phyloP scores from a whole-genome alignment of 2,329 filamentous ascomycete species.

The Colletotrichum liriopes region DNA sequence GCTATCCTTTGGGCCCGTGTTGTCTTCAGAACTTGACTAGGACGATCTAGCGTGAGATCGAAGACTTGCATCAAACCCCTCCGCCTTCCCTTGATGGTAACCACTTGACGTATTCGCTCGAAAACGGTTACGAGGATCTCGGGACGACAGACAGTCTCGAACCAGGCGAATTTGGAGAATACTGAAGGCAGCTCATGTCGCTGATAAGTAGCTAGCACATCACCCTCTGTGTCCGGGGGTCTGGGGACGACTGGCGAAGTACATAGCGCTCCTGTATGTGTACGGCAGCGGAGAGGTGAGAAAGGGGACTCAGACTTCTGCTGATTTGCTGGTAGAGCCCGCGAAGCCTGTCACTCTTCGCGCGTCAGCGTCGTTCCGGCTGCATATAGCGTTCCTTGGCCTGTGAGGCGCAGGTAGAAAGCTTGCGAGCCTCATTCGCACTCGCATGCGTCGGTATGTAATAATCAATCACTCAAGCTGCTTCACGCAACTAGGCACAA shows the following conservation, averaged over 20 bases:
- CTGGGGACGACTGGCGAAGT: background rate
- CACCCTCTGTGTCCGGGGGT: background rate
- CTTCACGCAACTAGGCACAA: too few species aligned
- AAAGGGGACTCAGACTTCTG: slow-evolving; percentile 13
- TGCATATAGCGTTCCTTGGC: slow-evolving; percentile 2
- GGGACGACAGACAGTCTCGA: background rate
- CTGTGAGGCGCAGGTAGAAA: background rate
- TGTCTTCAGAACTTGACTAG: slow-evolving; percentile 9
- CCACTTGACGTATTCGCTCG: background rate
- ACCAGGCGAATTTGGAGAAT: background rate
- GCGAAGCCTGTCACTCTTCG: background rate
- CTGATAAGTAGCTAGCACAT: slow-evolving; percentile 12
- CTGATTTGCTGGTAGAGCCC: background rate
- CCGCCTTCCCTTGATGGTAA: slow-evolving; percentile 17
- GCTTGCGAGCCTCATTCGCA: slow-evolving; percentile 7
- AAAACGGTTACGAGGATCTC: slow-evolving; percentile 4
- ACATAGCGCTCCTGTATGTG: slow-evolving; percentile 9
- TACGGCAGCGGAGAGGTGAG: background rate
- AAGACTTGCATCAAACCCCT: background rate
- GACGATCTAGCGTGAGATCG: background rate
- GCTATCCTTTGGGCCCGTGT: slow-evolving; percentile 6
- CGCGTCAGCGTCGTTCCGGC: background rate
- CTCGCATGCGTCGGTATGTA: background rate
- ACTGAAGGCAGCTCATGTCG: background rate
- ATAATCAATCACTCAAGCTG: background rate